Evolutionary conservation across 2,329 filamentous ascomycete genomes (phyloP).

Genomic region (Juglanconis sp.): DNA sequence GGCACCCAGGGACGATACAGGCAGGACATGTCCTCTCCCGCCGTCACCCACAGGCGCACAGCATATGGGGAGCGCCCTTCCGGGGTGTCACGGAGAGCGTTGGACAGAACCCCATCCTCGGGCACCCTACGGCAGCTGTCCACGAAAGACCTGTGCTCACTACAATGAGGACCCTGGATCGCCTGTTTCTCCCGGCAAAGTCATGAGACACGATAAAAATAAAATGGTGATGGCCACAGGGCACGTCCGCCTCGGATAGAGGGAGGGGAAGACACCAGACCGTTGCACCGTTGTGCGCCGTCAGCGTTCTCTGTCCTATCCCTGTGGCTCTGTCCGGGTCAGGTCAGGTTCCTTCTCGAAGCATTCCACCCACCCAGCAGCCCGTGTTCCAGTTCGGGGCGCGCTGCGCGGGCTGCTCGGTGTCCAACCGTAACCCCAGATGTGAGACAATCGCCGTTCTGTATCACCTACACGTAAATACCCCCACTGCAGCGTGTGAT

Average conservation of each 20-base stretch:
- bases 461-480: neutral
- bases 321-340: neutral
- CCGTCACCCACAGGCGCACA: neutral
- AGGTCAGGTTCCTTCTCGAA: constrained; percentile 5
- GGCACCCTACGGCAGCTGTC: neutral
- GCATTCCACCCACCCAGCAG: neutral
- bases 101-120: neutral
- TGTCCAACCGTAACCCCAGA: constrained; percentile 17
- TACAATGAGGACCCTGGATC: neutral
- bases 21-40: neutral
- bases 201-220: neutral
- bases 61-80: neutral
- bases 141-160: neutral
- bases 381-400: neutral
- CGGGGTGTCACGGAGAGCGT: neutral
- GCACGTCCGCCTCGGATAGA: neutral
- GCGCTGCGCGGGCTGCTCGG: constrained; percentile 7
- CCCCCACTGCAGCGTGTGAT: neutral
- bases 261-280: neutral
- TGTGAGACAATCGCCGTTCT: constrained; percentile 15
- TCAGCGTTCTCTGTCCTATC: neutral
- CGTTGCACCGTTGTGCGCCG: neutral
- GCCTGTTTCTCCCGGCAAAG: neutral
- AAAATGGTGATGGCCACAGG: neutral
- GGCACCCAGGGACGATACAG: neutral